Evolutionary conservation across 2,329 filamentous ascomycete species (phyloP), one percentile per base, ranked within the genome.

Genomic region (Colletotrichum tofieldiae): DNA sequence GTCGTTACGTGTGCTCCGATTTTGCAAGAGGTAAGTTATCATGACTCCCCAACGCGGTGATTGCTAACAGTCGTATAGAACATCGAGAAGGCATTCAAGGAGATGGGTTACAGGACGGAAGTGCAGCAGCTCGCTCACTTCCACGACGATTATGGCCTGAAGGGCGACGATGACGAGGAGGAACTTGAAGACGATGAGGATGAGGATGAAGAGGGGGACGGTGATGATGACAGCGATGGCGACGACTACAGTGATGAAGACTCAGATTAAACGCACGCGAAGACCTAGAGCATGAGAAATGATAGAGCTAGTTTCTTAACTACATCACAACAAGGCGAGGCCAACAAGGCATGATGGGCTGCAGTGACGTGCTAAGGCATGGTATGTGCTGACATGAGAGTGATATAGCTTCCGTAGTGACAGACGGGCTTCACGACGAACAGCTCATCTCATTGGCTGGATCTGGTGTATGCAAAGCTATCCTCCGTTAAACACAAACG

Each of bases 61-160:
- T 9, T 35, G 35, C 74, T 74, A 26, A 74, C 56, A 11, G 29
- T 11, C 76, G 67, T 23, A 29, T 62, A 97, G 94, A 89, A 88
- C 72, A 90, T 98, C 76, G 90, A 93, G 77, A 91, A 91, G 75
- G 91, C 93, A 2, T 94, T 98, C 77, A 88, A 90, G 75, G 86
- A 85, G 1, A 91, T 91, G 68, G 95, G 95, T 0, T 99, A 97
- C 85, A 92, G 92, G 80, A 92, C 93, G 0, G 89, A 94, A 78
- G 88, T 93, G 49, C 92, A 92, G 78, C 87, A 92, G 37, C 86
- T 98, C 61, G 90, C 91, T 52, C 89, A 93, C 77, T 98, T 97
- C 81, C 91, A 97, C 81, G 94, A 98, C 75, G 94, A 95, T 78
- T 98, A 98, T 79, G 96, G 96, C 0, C 83, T 98, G 58, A 88